Base-by-base conservation (phyloP, 345 rosid species). In the Eucalyptus caleyi region DNA sequence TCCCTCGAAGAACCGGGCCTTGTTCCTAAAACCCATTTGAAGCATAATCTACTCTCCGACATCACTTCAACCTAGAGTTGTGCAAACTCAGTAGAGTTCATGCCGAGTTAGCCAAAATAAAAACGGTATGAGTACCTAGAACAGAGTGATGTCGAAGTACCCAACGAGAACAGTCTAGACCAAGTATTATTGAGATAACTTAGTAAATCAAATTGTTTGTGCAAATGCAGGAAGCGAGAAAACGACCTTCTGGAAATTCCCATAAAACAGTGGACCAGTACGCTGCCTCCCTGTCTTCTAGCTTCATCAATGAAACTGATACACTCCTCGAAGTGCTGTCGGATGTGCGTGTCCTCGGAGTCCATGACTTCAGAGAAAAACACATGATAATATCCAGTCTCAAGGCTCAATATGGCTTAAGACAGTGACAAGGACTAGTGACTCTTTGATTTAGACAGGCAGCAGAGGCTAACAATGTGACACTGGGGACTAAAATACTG, bases 181-280 rank as follows among this genome's bases (percentile, higher is more conserved):
- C 65, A 62, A 59, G 49, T 86, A 42, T 21, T 23, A 50, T n/a
- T 86, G 60, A 51, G 40, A 54, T 47, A 26, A 56, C 30, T 14
- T 54, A 49, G 56, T 26, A 54, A 14, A 30, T 54, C 19, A 88
- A 88, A 86, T 32, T 40, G 72, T 80, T n/a, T 18, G 16, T 45
- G 80, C 69, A 59, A 59, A 32, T 42, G 69, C 37, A 50, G 24
- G 59, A 90, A 26, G 77, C 27, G 30, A 83, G 86, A 89, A 32
- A 90, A 86, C 50, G 87, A 97, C 98, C 98, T 97, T 91, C 98
- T 93, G 87, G 99, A 96, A 49, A 88, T 94, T 89, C 98, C 99
- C 91, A 91, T 93, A 87, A 95, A 93, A 94, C 99, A 97, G 87
- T 96, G 97, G 40, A 96, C 96, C 94, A 95, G 92, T 86, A 94